Base-by-base conservation (phyloP, 768 basidiomycete genomes). In the Scleroderma citrinum region DNA sequence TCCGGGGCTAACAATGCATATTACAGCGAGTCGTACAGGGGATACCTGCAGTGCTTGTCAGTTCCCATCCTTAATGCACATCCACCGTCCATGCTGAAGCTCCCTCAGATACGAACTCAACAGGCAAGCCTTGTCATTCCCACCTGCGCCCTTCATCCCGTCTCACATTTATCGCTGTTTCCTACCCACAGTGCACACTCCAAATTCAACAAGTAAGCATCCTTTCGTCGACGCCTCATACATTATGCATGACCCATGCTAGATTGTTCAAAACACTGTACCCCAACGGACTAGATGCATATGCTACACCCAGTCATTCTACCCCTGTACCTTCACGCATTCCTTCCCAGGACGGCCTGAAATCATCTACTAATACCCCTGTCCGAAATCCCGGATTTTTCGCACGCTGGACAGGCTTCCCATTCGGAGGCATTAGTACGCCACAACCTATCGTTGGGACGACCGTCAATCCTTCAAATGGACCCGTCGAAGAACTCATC, bases 1-100 rank as follows among this genome's bases (percentile, higher is more conserved):
- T 19, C 17, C n/a, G 47, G 45, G 55, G 21, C n/a, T 48, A 34
- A 21, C 17, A 1, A 29, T 26, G 35, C 11, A 7, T 7, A 12
- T 41, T n/a, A 21, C 45, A 87, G 84, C 48, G 87, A 89, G 66
- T 81, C 81, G 2, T 87, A 87, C 62, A 81, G 78, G 72, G 87
- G 87, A 30, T 89, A 89, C 60, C 56, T 88, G 7, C 85, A 87
- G 56, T 88, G 85, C 70, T 72, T 88, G 80, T 87, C 64, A 64
- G 75, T 74, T 8, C 53, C 12, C 13, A 7, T 31, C 8, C 35
- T 35, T 37, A n/a, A 44, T 21, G 8, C 29, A 3, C 16, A 8
- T 17, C 24, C 23, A 20, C 17, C 29, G 3, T 34, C 17, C 24
- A 47, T 48, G 13, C 55, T 58, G 16, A 61, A 56, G 60, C 8